Base-by-base conservation (phyloP, 345 rosid genomes). In the Moricandia moricandioides region DNA sequence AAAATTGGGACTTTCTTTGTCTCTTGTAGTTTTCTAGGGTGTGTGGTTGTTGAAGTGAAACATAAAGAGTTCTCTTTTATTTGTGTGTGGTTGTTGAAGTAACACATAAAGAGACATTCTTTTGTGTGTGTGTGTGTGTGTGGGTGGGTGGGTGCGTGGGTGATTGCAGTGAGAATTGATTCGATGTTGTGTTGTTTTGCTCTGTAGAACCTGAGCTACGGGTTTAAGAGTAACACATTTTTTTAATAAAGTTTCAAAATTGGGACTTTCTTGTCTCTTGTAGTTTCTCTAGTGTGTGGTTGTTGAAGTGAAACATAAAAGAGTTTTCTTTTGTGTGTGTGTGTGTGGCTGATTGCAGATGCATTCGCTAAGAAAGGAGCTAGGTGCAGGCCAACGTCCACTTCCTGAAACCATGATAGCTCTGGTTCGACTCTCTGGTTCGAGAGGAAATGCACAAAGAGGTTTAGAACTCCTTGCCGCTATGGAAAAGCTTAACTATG, bases 281-380 rank as follows among this genome's bases (percentile, higher is more conserved):
- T 63, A 56, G 40, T 11, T 24, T 35, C 7, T 61, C 6, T n/a
- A 8, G 8, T 52, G 34, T 69, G 34, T 33, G 62, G 13, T 33
- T 2, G 9, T 55, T 65, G 4, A 64, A 10, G 17, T 40, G n/a
- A 43, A 18, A 33, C 3, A 10, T 49, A 4, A 3, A 24, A 52
- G 8, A 40, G 0, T 64, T 79, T 60, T 30, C 4, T 27, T 69
- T 65, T 49, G 5, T 29, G 31, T 11, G 65, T 56, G 62, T 57
- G 45, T 63, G 61, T 69, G 35, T 65, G 65, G 24, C 33, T 71
- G 37, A 69, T 59, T 85, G 83, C 75, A 93, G 96, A 89, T 94
- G 97, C 95, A 87, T 30, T 92, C 96, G 6, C 68, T 91, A 67
- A 88, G 89, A 75, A 88, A 96, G 81, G 96, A 88, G 89, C 70